Evolutionary conservation across 2,329 filamentous ascomycete species (phyloP).

Genomic region (Fusarium nygamai): DNA sequence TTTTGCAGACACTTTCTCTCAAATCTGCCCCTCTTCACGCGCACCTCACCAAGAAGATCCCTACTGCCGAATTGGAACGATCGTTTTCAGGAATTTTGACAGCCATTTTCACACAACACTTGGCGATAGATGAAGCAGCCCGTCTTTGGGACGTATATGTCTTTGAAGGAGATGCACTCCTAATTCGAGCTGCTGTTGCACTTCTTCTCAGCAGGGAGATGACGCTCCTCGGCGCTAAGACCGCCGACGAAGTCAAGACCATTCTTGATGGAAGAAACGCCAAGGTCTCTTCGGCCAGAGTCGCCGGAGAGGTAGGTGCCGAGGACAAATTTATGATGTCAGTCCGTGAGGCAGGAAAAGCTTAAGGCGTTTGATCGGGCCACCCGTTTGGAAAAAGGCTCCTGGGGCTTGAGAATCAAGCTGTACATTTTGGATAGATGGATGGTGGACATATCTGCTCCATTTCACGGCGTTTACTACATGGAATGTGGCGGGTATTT

Average conservation of each 20-base stretch:
- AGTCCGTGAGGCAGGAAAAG: slow-evolving; percentile 50
- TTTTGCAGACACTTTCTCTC: slow-evolving; percentile 71
- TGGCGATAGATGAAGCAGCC: slow-evolving; percentile 75
- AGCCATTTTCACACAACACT: slow-evolving; percentile 69
- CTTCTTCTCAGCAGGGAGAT: slow-evolving; percentile 67
- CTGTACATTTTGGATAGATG: slow-evolving; percentile 44
- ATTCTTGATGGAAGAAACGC: slow-evolving; percentile 48
- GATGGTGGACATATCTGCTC: slow-evolving; percentile 38
- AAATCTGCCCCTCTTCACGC: slow-evolving; percentile 72
- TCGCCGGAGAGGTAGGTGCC: slow-evolving; percentile 56
- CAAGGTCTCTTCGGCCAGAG: slow-evolving; percentile 45
- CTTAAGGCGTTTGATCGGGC: slow-evolving; percentile 31
- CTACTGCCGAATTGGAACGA: slow-evolving; percentile 57
- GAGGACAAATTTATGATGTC: slow-evolving; percentile 56
- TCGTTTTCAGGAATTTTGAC: slow-evolving; percentile 72
- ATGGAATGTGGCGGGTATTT: slow-evolving; percentile 32
- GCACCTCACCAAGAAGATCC: slow-evolving; percentile 66
- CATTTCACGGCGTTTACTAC: slow-evolving; percentile 41
- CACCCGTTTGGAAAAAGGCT: slow-evolving; percentile 1
- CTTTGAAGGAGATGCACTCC: slow-evolving; percentile 79
- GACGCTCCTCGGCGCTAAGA: slow-evolving; percentile 59
- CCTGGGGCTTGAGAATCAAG: slow-evolving; percentile 19
- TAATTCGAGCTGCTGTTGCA: slow-evolving; percentile 77
- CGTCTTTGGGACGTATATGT: slow-evolving; percentile 85
- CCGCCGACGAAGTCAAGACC: slow-evolving; percentile 54